Evolutionary conservation across 2,329 filamentous ascomycete species (phyloP).

Genomic region (Sporothrix humicola): DNA sequence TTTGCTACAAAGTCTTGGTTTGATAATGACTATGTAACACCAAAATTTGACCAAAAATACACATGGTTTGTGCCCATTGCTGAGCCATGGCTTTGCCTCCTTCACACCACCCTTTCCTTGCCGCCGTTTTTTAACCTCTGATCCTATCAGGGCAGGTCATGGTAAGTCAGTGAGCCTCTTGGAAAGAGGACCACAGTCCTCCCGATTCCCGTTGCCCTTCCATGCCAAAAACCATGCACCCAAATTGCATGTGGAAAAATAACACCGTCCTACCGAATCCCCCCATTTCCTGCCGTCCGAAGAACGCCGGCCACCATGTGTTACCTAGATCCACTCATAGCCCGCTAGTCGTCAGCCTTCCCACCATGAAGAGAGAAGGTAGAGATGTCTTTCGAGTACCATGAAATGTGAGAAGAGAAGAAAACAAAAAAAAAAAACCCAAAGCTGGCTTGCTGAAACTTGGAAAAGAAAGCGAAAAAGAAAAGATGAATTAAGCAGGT

Average conservation of each 20-base stretch:
- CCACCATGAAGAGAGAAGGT: neutral
- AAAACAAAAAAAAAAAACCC: neutral
- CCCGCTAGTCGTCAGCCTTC: neutral
- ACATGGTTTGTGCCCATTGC: neutral
- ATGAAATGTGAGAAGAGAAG: neutral
- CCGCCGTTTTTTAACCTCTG: neutral
- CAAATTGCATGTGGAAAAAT: neutral
- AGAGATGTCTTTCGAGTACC: neutral
- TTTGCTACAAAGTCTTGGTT: too few relatives aligned
- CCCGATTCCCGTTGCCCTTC: neutral
- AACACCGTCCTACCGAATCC: neutral
- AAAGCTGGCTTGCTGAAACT: neutral
- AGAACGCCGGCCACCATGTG: neutral
- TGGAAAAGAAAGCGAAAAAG: neutral
- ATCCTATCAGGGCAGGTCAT: slow-evolving; percentile 2
- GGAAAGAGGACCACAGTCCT: neutral
- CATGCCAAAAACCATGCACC: neutral
- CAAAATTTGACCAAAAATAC: neutral
- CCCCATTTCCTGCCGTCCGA: neutral
- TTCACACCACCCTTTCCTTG: neutral
- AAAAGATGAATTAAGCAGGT: neutral
- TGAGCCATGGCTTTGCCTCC: too few relatives aligned
- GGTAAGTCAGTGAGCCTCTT: too few relatives aligned
- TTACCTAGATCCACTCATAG: neutral
- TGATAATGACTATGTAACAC: too few relatives aligned